A percentile compares a stretch with the other conserved stretches of the same genome.
Evolutionary conservation across 345 rosid genomes (phyloP).

Genomic region (Brassica cretica): DNA sequence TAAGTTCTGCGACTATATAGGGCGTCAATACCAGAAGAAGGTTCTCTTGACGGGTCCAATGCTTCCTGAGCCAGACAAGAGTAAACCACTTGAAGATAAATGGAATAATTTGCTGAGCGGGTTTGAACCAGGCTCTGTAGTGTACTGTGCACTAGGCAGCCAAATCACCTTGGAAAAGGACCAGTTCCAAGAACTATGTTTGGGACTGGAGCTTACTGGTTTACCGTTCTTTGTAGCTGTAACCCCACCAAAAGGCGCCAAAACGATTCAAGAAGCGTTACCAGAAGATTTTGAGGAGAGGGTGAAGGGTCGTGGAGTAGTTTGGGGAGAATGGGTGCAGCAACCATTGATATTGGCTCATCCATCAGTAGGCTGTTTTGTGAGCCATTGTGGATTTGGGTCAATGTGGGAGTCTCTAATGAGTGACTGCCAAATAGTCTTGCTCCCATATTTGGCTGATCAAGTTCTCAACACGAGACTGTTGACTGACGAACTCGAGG

Average conservation of each 20-base stretch:
- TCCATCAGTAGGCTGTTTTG: not conserved
- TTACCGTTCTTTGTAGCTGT: too few relatives aligned
- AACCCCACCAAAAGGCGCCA: too few relatives aligned
- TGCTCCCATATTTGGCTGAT: not conserved
- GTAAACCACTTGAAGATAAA: not conserved
- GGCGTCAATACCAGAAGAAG: not conserved
- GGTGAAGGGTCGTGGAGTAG: not conserved
- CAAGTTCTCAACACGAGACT: not conserved
- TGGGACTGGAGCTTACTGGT: too few relatives aligned
- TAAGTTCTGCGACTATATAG: not conserved
- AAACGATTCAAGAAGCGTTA: not conserved
- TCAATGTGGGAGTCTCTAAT: not conserved
- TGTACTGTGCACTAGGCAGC: not conserved
- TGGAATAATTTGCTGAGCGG: not conserved
- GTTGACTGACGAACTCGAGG: constrained; percentile 3
- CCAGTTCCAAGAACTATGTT: not conserved
- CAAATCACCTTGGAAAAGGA: not conserved
- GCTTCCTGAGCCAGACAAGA: not conserved
- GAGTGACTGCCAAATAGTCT: not conserved
- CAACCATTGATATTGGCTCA: not conserved
- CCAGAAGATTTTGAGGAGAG: not conserved
- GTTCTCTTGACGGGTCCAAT: not conserved
- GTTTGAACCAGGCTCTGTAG: not conserved
- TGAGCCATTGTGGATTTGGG: not conserved
- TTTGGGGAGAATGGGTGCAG: not conserved